Evolutionary conservation across 2,329 filamentous ascomycete genomes (phyloP).

Genomic region (Seiridium cupressi): DNA sequence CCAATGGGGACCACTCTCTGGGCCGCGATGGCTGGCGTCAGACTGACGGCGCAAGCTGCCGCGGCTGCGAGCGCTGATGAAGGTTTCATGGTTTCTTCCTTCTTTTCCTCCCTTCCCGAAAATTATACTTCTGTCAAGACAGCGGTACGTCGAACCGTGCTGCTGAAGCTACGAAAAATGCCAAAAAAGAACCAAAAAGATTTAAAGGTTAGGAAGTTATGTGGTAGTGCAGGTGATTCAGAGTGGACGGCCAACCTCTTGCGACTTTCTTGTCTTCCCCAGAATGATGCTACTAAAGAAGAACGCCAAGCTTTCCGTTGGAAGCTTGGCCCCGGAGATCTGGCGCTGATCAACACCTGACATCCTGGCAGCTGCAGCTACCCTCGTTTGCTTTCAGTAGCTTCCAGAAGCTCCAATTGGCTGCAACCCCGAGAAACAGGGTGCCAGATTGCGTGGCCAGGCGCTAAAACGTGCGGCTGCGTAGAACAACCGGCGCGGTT

Average conservation of each 20-base stretch:
- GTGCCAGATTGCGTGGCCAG: neutral
- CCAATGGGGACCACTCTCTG: slow-evolving; percentile 3
- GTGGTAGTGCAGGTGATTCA: no score
- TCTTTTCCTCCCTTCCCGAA: neutral
- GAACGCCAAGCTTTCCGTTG: neutral
- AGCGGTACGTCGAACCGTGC: neutral
- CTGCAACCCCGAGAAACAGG: neutral
- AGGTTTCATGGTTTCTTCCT: neutral
- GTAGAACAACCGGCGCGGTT: no score
- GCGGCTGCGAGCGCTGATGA: neutral
- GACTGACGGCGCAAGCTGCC: neutral
- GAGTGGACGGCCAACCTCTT: no score
- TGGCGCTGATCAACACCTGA: neutral
- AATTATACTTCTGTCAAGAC: neutral
- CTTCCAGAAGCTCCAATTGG: neutral
- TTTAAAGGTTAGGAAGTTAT: neutral
- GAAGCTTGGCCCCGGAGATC: neutral
- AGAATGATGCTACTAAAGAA: neutral
- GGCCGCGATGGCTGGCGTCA: neutral
- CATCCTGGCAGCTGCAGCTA: neutral
- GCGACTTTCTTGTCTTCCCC: neutral
- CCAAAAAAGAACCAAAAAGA: neutral
- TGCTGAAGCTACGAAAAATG: neutral
- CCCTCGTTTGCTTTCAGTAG: neutral
- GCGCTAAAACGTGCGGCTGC: neutral